Evolutionary conservation across 169 alveolate species (phyloP).

Genomic region (Eimeria necatrix): DNA sequence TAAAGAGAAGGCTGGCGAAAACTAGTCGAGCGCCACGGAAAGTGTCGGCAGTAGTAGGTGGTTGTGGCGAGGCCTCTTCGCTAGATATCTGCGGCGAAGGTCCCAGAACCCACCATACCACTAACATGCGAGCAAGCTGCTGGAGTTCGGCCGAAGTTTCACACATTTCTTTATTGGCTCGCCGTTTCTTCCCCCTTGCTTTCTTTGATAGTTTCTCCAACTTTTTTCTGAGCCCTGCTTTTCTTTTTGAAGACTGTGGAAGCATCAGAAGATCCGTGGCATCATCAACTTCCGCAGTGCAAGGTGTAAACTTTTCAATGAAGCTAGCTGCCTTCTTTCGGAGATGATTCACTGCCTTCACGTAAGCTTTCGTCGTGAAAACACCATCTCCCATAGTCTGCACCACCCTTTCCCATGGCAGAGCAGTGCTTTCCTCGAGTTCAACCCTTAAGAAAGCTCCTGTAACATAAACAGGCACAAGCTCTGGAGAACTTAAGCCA

Average conservation of each 20-base stretch:
- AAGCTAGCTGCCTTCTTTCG: not conserved
- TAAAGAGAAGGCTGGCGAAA: conserved; percentile 22
- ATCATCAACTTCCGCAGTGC: conserved; percentile 26
- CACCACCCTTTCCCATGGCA: conserved; percentile 59
- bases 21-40: conserved; percentile 34
- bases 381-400: conserved; percentile 63
- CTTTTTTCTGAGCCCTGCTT: not conserved
- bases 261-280: conserved; percentile 40
- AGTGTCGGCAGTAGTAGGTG: not conserved
- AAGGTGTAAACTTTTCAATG: conserved; percentile 19
- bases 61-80: not conserved
- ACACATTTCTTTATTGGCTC: conserved; percentile 30
- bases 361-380: conserved; percentile 5
- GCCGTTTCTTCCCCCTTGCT: not conserved
- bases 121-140: conserved; percentile 57
- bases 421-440: conserved; percentile 51
- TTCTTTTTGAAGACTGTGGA: not conserved
- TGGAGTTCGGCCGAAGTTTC: conserved; percentile 52
- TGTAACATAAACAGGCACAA: not conserved
- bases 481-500: not conserved
- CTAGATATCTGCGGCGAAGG: not conserved
- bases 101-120: conserved; percentile 62
- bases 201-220: not conserved
- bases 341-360: conserved; percentile 21
- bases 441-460: conserved; percentile 63